Conservation (phyloP, 202 grass and related monocot species). For the Tripidium arundinaceum region DNA sequence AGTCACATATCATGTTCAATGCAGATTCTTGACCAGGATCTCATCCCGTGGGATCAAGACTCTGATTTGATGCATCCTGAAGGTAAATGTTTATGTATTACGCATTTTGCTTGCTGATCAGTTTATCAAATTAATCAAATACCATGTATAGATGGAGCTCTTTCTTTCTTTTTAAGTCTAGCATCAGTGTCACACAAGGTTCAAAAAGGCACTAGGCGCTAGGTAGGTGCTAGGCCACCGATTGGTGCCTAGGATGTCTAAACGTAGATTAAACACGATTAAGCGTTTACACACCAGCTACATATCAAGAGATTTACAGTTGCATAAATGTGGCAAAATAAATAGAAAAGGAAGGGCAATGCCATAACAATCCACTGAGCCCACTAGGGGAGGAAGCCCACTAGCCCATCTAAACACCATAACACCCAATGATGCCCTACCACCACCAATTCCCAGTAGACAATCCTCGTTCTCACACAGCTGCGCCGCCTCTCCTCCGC, state of each 20-base stretch:
- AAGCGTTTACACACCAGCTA: neutral
- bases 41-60: conserved; percentile 87
- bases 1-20: conserved; percentile 20
- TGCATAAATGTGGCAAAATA: neutral
- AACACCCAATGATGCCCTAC: neutral
- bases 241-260: neutral
- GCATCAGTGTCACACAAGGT: neutral
- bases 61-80: conserved; percentile 49
- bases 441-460: neutral
- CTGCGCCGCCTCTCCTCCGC: neutral
- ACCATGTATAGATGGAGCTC: conserved; percentile 12
- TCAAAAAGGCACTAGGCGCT: neutral
- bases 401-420: neutral
- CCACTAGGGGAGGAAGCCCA: no score
- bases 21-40: conserved; percentile 90
- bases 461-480: neutral
- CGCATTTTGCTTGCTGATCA: neutral
- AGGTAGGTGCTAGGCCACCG: neutral
- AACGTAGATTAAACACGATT: neutral
- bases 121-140: conserved; percentile 9
- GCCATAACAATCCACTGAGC: no score
- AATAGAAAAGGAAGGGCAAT: no score
- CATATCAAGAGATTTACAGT: neutral
- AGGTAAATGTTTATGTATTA: conserved; percentile 41
- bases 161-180: neutral